phyloP scores from a whole-genome alignment of 805 yeast species.

The Spencermartinsiella europaea region DNA sequence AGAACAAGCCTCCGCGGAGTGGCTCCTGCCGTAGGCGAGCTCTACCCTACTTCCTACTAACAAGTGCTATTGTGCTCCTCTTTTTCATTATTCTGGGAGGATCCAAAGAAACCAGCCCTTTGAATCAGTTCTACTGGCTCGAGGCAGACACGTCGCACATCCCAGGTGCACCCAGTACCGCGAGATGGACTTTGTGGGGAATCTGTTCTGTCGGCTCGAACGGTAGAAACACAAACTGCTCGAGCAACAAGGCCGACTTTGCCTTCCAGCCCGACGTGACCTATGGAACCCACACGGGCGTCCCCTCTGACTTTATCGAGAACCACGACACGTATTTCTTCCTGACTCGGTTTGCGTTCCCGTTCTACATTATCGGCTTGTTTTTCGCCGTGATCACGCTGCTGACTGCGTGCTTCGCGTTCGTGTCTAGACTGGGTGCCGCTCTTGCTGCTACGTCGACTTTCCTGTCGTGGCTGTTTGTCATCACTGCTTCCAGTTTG shows the following conservation, averaged over 20 bases:
- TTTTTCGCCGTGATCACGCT: constrained; percentile 48
- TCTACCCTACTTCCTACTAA: no score
- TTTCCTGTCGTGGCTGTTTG: constrained; percentile 24
- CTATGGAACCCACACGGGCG: constrained; percentile 48
- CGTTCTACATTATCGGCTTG: constrained; percentile 55
- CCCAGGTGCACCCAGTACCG: constrained; percentile 36
- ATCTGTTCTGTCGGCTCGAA: constrained; percentile 44
- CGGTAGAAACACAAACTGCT: constrained; percentile 47
- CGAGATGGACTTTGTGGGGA: constrained; percentile 84
- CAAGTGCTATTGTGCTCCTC: constrained; percentile 48
- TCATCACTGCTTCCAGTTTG: constrained; percentile 55
- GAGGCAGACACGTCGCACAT: constrained; percentile 64
- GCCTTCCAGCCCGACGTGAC: constrained; percentile 80
- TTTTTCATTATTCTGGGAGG: constrained; percentile 69
- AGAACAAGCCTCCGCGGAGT: no score
- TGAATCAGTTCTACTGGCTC: constrained; percentile 72
- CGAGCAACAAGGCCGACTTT: constrained; percentile 60
- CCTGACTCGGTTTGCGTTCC: constrained; percentile 63
- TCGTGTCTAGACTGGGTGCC: constrained; percentile 24
- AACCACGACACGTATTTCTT: constrained; percentile 54
- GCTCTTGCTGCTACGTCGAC: constrained; percentile 24
- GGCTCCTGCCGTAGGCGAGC: no score
- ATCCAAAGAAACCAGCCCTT: constrained; percentile 44
- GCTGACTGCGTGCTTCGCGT: constrained; percentile 29
- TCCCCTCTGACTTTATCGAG: constrained; percentile 50